phyloP scores from a whole-genome alignment of 192 early-diverging fungal genomes.

The Lobosporangium transversale region DNA sequence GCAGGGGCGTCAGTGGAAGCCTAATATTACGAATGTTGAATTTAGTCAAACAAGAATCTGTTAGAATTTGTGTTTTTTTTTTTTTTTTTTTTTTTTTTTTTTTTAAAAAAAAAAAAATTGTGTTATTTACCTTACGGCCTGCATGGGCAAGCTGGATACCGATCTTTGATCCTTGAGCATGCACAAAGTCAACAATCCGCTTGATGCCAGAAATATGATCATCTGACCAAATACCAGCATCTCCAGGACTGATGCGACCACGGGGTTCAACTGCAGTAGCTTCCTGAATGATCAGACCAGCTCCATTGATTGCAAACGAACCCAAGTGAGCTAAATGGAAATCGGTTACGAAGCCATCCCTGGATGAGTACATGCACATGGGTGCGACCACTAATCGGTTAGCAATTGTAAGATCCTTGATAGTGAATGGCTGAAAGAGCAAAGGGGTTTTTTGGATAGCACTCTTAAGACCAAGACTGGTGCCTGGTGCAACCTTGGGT shows the following conservation, averaged over 20 bases:
- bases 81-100: no score
- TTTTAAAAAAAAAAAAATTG: not conserved
- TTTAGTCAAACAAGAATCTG: not conserved
- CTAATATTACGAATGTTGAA: not conserved
- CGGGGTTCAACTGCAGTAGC: slow-evolving; percentile 77
- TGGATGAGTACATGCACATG: slow-evolving; percentile 80
- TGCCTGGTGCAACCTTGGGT: slow-evolving; percentile 12
- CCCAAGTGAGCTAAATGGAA: slow-evolving; percentile 76
- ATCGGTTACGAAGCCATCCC: slow-evolving; percentile 73
- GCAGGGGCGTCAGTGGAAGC: slow-evolving; percentile 1
- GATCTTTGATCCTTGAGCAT: slow-evolving; percentile 66
- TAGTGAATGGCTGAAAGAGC: slow-evolving; percentile 74
- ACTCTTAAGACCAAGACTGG: slow-evolving; percentile 1
- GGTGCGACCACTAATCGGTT: slow-evolving; percentile 86
- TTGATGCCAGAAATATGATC: slow-evolving; percentile 75
- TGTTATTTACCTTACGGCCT: slow-evolving; percentile 71
- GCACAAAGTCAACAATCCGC: slow-evolving; percentile 69
- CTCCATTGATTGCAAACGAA: slow-evolving; percentile 79
- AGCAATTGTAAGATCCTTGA: slow-evolving; percentile 72
- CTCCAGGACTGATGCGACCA: slow-evolving; percentile 81
- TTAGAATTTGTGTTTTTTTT: no score
- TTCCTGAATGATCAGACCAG: slow-evolving; percentile 84
- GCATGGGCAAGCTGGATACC: slow-evolving; percentile 88
- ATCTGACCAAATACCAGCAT: slow-evolving; percentile 86
- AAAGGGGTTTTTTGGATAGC: slow-evolving; percentile 16